Percentiles rank a stretch among this genome's conserved stretches.
phyloP scores from a whole-genome alignment of 2,329 filamentous ascomycete species.

The Rutstroemia sp. region DNA sequence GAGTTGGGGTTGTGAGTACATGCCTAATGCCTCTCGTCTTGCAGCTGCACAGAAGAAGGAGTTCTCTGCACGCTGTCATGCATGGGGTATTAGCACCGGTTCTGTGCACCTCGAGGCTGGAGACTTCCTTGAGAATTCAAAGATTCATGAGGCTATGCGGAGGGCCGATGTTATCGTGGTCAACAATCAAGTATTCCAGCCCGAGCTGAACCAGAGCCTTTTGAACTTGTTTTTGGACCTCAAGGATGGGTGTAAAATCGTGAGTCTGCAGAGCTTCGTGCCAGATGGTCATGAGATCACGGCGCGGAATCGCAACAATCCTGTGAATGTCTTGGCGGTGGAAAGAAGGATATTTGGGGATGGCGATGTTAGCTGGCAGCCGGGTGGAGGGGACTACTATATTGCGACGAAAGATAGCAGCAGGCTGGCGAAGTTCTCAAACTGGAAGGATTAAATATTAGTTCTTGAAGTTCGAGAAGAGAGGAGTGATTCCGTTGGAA shows the following conservation, averaged over 20 bases:
- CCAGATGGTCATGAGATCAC: constrained; percentile 70
- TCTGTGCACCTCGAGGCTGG: constrained; percentile 73
- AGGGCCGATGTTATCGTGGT: constrained; percentile 92
- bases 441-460: neutral
- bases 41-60: constrained; percentile 75
- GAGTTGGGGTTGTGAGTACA: constrained; percentile 94
- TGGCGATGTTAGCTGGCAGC: constrained; percentile 81
- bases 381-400: constrained; percentile 76
- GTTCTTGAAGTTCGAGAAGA: neutral
- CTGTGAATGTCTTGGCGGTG: constrained; percentile 75
- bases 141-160: constrained; percentile 66
- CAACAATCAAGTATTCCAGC: constrained; percentile 95
- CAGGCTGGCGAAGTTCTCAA: constrained; percentile 8
- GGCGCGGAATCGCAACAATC: constrained; percentile 65
- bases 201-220: constrained; percentile 75
- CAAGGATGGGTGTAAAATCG: constrained; percentile 81
- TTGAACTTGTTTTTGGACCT: constrained; percentile 88
- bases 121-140: constrained; percentile 70
- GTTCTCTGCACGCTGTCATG: constrained; percentile 73
- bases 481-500: neutral
- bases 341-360: constrained; percentile 61
- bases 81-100: constrained; percentile 83
- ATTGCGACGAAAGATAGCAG: constrained; percentile 61
- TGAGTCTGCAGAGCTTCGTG: constrained; percentile 89
- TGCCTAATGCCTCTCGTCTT: constrained; percentile 80